Evolutionary conservation across 768 basidiomycete species (phyloP), one percentile per base, ranked within the genome.

Genomic region (Tremella yokohamensis): DNA sequence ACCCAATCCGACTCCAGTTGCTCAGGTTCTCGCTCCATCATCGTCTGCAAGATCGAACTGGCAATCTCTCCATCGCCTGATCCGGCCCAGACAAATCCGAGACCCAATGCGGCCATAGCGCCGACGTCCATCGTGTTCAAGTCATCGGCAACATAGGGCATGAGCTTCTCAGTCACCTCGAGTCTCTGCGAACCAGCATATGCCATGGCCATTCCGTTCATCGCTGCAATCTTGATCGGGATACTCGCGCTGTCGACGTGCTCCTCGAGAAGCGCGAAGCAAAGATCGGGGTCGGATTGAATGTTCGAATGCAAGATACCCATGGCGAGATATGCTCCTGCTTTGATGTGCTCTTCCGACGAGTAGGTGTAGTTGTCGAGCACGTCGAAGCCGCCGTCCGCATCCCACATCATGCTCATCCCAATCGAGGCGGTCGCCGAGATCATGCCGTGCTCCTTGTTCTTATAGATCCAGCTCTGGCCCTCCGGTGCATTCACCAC

Each of bases 401-500:
- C 89, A 72, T 98, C 92, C 96, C 96, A 99, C 1, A 99, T 80
- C 61, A 97, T 80, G 78, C 87, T 88, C 42, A 98, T 81, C 18
- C 96, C 96, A 54, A 99, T 82, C 55, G 90, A 93, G 3, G 96
- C 96, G 24, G 93, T 86, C 20, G 96, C 96, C 59, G 88, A 90
- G 83, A 94, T 86, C 91, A 97, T 98, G 86, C 93, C 96, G 62
- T 96, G 90, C 53, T 97, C 94, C 79, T 98, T 98, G 81, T 98
- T 98, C 83, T 98, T 98, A 82, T 98, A 99, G 57, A 99, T 90
- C 92, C 92, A 99, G 68, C 90, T 93, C 77, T 85, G 89, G 13
- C 96, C 94, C 70, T 96, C 93, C 58, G 91, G 89, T 1, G 92
- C 94, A 72, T 87, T 87, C 4, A 93, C 91, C 90, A 99, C 94